Percentiles rank a stretch among this genome's conserved stretches.
Evolutionary conservation across 225 moss, liverwort and hornwort species (phyloP).

Genomic region (Bryum argenteum): DNA sequence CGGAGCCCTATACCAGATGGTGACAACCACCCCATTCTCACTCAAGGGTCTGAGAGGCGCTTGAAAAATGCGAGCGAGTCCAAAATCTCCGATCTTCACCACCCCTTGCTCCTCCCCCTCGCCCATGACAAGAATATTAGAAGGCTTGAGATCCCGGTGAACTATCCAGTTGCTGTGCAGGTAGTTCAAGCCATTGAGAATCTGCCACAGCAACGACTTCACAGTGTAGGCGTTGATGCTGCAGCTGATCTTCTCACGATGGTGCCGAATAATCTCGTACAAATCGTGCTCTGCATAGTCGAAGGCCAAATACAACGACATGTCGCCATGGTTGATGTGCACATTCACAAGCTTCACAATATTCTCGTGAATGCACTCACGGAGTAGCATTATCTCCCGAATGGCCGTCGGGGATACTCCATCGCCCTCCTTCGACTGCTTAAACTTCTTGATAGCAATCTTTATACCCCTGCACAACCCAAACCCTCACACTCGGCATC

Average conservation of each 20-base stretch:
- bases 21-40: slow-evolving; percentile 97
- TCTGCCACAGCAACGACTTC: slow-evolving; percentile 97
- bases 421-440: slow-evolving; percentile 98
- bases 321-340: slow-evolving; percentile 95
- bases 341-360: slow-evolving; percentile 96
- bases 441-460: slow-evolving; percentile 99
- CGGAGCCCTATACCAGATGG: slow-evolving; percentile 98
- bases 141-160: slow-evolving; percentile 95
- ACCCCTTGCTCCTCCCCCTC: slow-evolving; percentile 98
- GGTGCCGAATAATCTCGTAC: slow-evolving; percentile 96
- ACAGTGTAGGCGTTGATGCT: slow-evolving; percentile 88
- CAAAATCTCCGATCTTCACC: slow-evolving; percentile 96
- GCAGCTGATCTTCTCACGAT: slow-evolving; percentile 89
- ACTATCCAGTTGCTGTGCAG: slow-evolving; percentile 98
- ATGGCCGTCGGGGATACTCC: slow-evolving; percentile 98
- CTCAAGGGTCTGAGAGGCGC: slow-evolving; percentile 82
- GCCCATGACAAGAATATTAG: slow-evolving; percentile 97
- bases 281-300: slow-evolving; percentile 98
- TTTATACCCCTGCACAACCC: slow-evolving; percentile 57
- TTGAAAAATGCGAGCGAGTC: slow-evolving; percentile 90
- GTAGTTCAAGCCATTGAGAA: slow-evolving; percentile 94
- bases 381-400: slow-evolving; percentile 93
- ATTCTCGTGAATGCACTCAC: slow-evolving; percentile 95
- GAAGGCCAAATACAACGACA: slow-evolving; percentile 95
- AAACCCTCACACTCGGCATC: not conserved